Percentiles rank a stretch among this genome's conserved stretches.
Conservation (phyloP, 1,284 basidiomycete genomes). For the Flammula alnicola region DNA sequence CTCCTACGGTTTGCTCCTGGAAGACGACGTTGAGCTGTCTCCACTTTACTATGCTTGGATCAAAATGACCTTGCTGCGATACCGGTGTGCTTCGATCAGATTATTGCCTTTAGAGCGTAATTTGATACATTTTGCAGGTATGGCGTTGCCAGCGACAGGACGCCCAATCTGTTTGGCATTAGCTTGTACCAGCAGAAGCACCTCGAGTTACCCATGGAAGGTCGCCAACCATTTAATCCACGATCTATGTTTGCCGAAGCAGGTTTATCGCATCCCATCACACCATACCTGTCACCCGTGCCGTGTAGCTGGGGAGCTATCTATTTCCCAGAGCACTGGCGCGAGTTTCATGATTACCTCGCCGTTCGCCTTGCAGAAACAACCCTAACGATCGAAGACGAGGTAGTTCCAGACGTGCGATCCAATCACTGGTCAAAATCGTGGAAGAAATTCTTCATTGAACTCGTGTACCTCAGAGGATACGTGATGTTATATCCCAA, state of each 20-base stretch:
- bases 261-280: constrained; percentile 47
- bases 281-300: constrained; percentile 81
- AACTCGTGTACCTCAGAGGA: constrained; percentile 77
- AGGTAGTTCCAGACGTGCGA: constrained; percentile 72
- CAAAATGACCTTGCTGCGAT: constrained; percentile 75
- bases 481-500: constrained; percentile 90
- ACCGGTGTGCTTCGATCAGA: constrained; percentile 67
- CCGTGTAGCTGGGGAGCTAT: constrained; percentile 91
- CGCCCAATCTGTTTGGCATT: constrained; percentile 68
- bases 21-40: constrained; percentile 85
- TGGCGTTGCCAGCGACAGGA: constrained; percentile 43
- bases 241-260: constrained; percentile 54
- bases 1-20: constrained; percentile 77
- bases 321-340: constrained; percentile 87
- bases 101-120: too few relatives aligned
- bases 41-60: constrained; percentile 84
- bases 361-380: constrained; percentile 61
- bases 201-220: constrained; percentile 71
- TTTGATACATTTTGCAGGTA: constrained; percentile 50
- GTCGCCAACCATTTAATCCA: constrained; percentile 71
- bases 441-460: constrained; percentile 90
- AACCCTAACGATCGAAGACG: constrained; percentile 44
- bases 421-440: constrained; percentile 81
- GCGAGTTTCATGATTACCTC: constrained; percentile 81
- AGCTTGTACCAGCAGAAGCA: constrained; percentile 85